Evolutionary conservation across 2,329 filamentous ascomycete genomes (phyloP), one percentile per base, ranked within the genome.

Genomic region (Ophiocordyceps sinensis): DNA sequence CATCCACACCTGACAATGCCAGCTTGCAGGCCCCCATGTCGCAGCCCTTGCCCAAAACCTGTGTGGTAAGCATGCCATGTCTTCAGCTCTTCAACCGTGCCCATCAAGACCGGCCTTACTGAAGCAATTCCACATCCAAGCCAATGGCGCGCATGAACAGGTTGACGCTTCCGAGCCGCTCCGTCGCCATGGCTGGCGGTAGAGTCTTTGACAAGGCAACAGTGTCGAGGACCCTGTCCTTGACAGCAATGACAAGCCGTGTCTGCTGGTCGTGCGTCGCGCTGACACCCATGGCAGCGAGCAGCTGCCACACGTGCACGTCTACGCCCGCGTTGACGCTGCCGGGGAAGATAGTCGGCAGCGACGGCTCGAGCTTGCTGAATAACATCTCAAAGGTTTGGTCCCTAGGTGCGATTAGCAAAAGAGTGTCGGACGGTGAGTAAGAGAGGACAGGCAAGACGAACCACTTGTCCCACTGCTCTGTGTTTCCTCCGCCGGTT

Each of bases 141-240:
- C 91, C 91, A 62, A 98, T 95, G 42, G 89, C 91, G 55, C 87
- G 82, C 88, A 98, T 95, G 62, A 98, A 98, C 42, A 98, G 67
- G 59, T 98, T 98, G 50, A 98, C 91, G 56, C 94, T 94, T 44
- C 82, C 81, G 43, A 94, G 69, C 44, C 89, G 80, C 57, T 85
- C 79, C 45, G 78, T 78, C 12, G 84, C 80, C 78, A 96, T 85
- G 43, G 91, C 83, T 14, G 80, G 73, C 15, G 91, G 89, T 29
- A 98, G 70, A 2, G 85, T 89, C 71, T 94, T 95, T 53, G 85
- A 82, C 40, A 94, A 77, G 28, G 75, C 70, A 11, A 98, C 86
- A 0, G 91, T 96, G 57, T 94, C 88, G 76, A 96, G 93, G 44
- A 98, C 91, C 41, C 89, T 82, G 54, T 98, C 91, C 74, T 96